Evolutionary conservation across 2,329 filamentous ascomycete genomes (phyloP).

Genomic region (Paecilomyces niveus): DNA sequence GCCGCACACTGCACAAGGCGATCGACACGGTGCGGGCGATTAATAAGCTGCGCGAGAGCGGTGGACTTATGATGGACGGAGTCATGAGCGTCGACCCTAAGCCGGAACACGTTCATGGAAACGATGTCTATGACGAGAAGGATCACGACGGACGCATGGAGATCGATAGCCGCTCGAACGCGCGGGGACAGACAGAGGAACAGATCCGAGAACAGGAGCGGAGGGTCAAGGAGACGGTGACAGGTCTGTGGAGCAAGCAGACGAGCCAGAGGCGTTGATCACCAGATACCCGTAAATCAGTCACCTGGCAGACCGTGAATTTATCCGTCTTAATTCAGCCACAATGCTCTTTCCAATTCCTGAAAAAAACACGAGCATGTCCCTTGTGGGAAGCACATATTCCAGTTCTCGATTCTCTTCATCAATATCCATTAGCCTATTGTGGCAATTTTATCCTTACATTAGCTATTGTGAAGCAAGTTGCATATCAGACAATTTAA

Average conservation of each 20-base stretch:
- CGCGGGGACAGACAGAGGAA: constrained; percentile 54
- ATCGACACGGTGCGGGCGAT: constrained; percentile 63
- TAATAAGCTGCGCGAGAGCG: constrained; percentile 58
- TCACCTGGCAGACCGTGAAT: too few species aligned
- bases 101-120: constrained; percentile 38
- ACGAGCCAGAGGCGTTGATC: background rate
- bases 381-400: too few species aligned
- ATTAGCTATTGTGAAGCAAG: background rate
- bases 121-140: constrained; percentile 33
- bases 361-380: too few species aligned
- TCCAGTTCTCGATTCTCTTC: too few species aligned
- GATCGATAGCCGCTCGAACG: constrained; percentile 53
- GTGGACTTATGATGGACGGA: constrained; percentile 57
- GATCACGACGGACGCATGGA: constrained; percentile 36
- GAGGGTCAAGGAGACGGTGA: constrained; percentile 51
- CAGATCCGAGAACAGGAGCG: constrained; percentile 56
- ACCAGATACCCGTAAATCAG: background rate
- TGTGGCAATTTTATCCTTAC: background rate
- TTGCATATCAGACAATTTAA: background rate
- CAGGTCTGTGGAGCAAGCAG: constrained; percentile 47
- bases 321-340: too few species aligned
- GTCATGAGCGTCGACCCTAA: constrained; percentile 51
- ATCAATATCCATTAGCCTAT: too few species aligned
- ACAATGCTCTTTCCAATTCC: too few species aligned
- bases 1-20: constrained; percentile 58